Evolutionary conservation across 2,329 filamentous ascomycete species (phyloP), one percentile per base, ranked within the genome.

Genomic region (Talaromyces piceae): DNA sequence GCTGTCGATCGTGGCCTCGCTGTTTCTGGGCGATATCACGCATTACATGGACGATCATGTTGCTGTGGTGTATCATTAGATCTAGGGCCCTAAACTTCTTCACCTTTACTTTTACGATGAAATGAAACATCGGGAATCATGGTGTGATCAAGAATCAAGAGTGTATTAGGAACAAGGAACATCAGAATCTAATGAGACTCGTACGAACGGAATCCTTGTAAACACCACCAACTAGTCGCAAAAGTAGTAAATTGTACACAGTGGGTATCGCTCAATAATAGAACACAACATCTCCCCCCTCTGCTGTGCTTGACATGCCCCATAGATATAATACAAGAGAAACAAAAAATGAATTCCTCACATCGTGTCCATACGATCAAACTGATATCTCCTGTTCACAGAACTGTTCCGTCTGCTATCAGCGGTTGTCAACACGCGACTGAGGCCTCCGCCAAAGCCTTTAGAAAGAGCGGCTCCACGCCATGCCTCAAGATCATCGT

Each of bases 1-100:
- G 0, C 61, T 81, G 0, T 75, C 76, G 4, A 78, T 84, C 45
- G 47, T 83, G n/a, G 73, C 80, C 0, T 75, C 78, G 50, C 70
- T 77, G 51, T 81, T 83, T 56, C 63, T 85, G 61, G 79, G 77
- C 1, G 76, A 83, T 58, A 81, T 85, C 49, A 71, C 68, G 31
- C 66, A 74, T 61, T 80, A 78, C 56, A 79, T 82, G 76, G 75
- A 79, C 60, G 75, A 82, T 54, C 74, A 79, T 63, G 73, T 82
- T 26, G 77, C 77, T 2, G 78, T 80, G 12, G 72, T 76, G 13
- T 73, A 76, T 59, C 59, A 63, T 51, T 61, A 5, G 18, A n/a
- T 26, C n/a, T 20, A 16, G n/a, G n/a, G n/a, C n/a, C n/a, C n/a
- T n/a, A n/a, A n/a, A n/a, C n/a, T n/a, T n/a, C n/a, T n/a, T n/a